Conservation (phyloP, 257 asterid species). For the Salvia hispanica region DNA sequence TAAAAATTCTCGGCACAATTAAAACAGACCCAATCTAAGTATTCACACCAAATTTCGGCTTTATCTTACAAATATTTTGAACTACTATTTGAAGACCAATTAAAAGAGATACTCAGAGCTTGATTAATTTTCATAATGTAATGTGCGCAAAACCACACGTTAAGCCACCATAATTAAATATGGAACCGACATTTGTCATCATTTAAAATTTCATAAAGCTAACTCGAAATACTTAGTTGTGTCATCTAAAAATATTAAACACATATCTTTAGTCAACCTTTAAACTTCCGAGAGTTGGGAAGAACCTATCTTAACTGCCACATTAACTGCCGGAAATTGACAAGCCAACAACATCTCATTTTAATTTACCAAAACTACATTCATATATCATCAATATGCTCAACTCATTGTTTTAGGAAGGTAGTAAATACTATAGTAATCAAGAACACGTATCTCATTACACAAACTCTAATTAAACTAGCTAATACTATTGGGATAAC, state of each 20-base stretch:
- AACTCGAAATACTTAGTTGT: conserved; percentile 1
- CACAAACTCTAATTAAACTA: background rate
- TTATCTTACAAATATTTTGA: too few relatives aligned
- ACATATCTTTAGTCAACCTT: conserved; percentile 26
- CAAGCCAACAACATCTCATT: conserved; percentile 36
- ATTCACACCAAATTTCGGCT: too few relatives aligned
- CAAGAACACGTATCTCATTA: background rate
- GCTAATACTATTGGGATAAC: too few relatives aligned
- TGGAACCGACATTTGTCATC: conserved; percentile 14
- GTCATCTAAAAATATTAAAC: conserved; percentile 21
- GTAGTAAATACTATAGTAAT: background rate
- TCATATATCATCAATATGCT: background rate
- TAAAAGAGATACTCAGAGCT: too few relatives aligned
- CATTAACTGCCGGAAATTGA: conserved; percentile 42
- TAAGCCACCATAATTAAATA: background rate
- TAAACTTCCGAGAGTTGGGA: conserved; percentile 30
- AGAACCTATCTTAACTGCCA: conserved; percentile 37
- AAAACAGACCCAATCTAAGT: too few relatives aligned
- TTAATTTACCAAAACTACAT: conserved; percentile 7
- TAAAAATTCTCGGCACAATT: too few relatives aligned
- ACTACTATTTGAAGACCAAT: too few relatives aligned
- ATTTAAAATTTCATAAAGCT: conserved; percentile 21
- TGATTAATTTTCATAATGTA: too few relatives aligned
- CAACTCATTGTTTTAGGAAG: background rate
- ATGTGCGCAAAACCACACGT: background rate